These are phyloP conservation scores for Guyanaporus albipodus DNA, from an alignment of 768 basidiomycete species.

Conservation along the genomic window DNA sequence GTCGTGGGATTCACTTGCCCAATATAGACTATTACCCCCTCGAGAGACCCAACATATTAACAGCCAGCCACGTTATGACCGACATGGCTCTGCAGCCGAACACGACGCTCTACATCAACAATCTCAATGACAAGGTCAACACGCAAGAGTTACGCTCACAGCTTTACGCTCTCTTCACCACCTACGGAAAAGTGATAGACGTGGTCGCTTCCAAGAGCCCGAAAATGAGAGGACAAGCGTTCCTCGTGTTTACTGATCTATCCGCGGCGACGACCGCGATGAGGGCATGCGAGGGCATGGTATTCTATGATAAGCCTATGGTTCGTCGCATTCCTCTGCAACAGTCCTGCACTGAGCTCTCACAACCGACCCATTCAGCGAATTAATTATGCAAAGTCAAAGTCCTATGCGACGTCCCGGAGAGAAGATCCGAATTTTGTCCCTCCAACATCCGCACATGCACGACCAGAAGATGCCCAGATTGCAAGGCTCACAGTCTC, in stretches of 20 bases:
- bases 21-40: conserved; percentile 6
- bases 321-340: conserved; percentile 44
- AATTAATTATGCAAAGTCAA: conserved; percentile 86
- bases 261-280: conserved; percentile 88
- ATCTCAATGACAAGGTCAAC: conserved; percentile 89
- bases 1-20: conserved; percentile 24
- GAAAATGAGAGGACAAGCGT: conserved; percentile 92
- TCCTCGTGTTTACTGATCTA: conserved; percentile 92
- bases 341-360: conserved; percentile 6
- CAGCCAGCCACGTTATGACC: no score
- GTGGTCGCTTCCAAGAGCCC: conserved; percentile 83
- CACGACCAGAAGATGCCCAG: conserved; percentile 43
- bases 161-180: conserved; percentile 85
- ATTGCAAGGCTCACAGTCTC: conserved; percentile 36
- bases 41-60: not conserved
- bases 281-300: conserved; percentile 89
- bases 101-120: conserved; percentile 86
- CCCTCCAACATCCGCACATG: conserved; percentile 63
- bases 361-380: conserved; percentile 45
- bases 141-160: conserved; percentile 84
- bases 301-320: conserved; percentile 89
- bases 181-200: conserved; percentile 92
- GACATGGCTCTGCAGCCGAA: conserved; percentile 65
- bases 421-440: conserved; percentile 80
- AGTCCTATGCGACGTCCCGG: conserved; percentile 80